Conservation (phyloP, 208 protist species). For the Willaertia magna region DNA sequence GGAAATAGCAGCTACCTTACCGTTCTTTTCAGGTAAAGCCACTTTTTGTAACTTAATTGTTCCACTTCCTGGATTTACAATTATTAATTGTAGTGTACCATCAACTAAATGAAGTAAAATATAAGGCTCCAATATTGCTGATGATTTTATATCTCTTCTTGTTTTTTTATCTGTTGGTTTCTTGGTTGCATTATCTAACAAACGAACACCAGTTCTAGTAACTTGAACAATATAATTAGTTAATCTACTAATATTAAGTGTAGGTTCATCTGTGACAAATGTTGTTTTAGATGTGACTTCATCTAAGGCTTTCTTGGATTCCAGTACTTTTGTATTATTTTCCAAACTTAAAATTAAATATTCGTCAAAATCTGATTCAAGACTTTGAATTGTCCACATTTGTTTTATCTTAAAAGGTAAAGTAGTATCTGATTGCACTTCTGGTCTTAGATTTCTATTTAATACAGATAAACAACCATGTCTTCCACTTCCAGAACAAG, state of each 20-base stretch:
- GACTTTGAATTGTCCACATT: neutral
- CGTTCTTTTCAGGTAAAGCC: neutral
- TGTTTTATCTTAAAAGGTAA: neutral
- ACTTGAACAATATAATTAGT: neutral
- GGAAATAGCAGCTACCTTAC: neutral
- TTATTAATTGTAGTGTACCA: neutral
- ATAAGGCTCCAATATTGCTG: neutral
- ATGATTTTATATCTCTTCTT: neutral
- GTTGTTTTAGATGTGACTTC: neutral
- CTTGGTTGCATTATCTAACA: neutral
- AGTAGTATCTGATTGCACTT: neutral
- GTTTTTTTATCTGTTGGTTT: neutral
- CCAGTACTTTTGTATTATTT: neutral
- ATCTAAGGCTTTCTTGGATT: neutral
- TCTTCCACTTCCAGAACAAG: neutral
- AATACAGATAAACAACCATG: neutral
- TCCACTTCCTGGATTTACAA: no score
- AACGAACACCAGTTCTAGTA: neutral
- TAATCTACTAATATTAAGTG: neutral
- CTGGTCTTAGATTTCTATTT: neutral
- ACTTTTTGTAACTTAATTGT: no score
- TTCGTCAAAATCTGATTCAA: neutral
- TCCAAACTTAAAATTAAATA: neutral
- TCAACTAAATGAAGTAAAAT: neutral
- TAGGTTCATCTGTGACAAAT: neutral